phyloP scores from a whole-genome alignment of 2,329 filamentous ascomycete species.

The Aspergillus arachidicola region DNA sequence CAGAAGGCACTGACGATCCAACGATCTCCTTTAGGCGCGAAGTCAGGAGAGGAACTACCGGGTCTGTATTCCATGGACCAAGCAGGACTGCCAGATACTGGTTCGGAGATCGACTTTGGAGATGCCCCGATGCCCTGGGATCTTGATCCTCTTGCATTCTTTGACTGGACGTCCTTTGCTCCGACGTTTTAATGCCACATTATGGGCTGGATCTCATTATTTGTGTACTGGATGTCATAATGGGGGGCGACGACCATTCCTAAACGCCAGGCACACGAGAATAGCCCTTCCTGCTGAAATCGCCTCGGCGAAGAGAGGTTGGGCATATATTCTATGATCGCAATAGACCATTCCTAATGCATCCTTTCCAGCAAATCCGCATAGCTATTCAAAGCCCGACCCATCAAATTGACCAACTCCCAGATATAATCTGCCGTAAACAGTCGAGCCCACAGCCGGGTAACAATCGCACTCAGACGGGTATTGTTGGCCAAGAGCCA shows the following conservation, averaged over 20 bases:
- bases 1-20: constrained; percentile 21
- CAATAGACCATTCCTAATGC: neutral
- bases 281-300: neutral
- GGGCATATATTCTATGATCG: neutral
- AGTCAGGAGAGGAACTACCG: neutral
- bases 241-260: neutral
- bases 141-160: constrained; percentile 1
- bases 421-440: constrained; percentile 42
- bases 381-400: constrained; percentile 36
- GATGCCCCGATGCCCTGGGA: neutral
- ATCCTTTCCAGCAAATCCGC: constrained; percentile 32
- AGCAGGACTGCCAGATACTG: neutral
- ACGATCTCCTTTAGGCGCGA: constrained; percentile 1
- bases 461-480: constrained; percentile 34
- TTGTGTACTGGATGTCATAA: neutral
- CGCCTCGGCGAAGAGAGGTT: neutral
- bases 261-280: neutral
- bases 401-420: constrained; percentile 40
- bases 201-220: neutral
- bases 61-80: neutral
- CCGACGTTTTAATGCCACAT: neutral
- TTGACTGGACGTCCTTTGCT: neutral
- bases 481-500: constrained; percentile 38
- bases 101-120: neutral
- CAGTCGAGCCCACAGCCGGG: constrained; percentile 37